A percentile compares a stretch with the other conserved stretches of the same genome.
phyloP scores from a whole-genome alignment of 169 alveolate species.

The Pseudocohnilembus persalinus region DNA sequence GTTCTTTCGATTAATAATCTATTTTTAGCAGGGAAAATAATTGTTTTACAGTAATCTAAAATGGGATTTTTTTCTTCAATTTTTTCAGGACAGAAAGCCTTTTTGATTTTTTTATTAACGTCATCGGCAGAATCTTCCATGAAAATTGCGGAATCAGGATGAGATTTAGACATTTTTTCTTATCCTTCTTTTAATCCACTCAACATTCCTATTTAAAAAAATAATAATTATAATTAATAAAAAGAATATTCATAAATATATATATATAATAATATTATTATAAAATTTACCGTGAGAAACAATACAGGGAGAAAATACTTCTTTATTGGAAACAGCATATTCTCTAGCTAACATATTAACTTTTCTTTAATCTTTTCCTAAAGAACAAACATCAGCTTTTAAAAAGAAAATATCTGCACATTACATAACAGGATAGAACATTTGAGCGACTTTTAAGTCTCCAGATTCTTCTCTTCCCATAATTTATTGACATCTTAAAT shows the following conservation, averaged over 20 bases:
- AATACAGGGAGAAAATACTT: conserved; percentile 21
- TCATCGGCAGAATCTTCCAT: conserved; percentile 97
- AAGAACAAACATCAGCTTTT: conserved; percentile 98
- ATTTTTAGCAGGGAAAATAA: conserved; percentile 81
- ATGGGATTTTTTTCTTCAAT: conserved; percentile 94
- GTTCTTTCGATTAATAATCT: conserved; percentile 71
- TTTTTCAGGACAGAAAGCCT: conserved; percentile 95
- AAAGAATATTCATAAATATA: background rate
- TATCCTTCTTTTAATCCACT: conserved; percentile 95
- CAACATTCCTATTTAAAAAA: conserved; percentile 21
- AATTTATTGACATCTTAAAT: conserved; percentile 95
- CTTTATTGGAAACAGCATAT: conserved; percentile 49
- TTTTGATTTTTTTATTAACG: conserved; percentile 93
- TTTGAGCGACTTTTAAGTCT: conserved; percentile 57
- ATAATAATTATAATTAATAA: background rate
- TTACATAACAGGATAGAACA: conserved; percentile 98
- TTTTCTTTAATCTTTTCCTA: conserved; percentile 99
- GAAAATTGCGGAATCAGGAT: conserved; percentile 96
- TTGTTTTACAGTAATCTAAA: conserved; percentile 87
- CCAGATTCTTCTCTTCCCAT: conserved; percentile 98
- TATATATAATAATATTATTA: background rate
- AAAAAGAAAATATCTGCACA: conserved; percentile 98
- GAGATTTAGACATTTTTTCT: conserved; percentile 97
- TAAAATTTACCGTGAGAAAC: conserved; percentile 29
- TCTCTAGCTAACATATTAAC: conserved; percentile 99